Conservation (phyloP, 1,139 yeast genomes). For the Yamadazyma oceani region DNA sequence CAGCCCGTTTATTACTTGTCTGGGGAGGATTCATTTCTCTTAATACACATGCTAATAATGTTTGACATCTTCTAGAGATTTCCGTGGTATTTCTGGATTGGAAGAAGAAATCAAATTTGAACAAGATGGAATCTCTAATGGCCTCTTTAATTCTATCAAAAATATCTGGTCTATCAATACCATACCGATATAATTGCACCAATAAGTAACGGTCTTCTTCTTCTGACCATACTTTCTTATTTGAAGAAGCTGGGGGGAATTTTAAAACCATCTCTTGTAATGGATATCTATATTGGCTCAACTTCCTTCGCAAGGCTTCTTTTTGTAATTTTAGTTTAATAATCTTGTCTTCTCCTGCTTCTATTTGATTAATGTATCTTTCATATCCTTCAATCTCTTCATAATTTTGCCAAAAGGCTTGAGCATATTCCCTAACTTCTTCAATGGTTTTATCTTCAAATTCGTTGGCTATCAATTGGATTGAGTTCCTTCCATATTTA, state of each 20-base stretch:
- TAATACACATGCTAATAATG: constrained; percentile 62
- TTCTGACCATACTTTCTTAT: constrained; percentile 62
- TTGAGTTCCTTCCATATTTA: constrained; percentile 68
- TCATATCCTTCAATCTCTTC: constrained; percentile 73
- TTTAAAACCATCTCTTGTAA: constrained; percentile 62
- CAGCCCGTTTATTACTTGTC: constrained; percentile 16
- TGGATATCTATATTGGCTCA: constrained; percentile 61
- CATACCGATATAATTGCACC: constrained; percentile 63
- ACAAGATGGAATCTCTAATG: constrained; percentile 59
- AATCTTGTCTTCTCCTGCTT: constrained; percentile 73
- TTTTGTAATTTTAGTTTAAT: constrained; percentile 58
- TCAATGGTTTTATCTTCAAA: constrained; percentile 66
- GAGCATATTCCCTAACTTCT: constrained; percentile 65
- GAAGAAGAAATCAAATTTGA: constrained; percentile 70
- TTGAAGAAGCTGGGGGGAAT: constrained; percentile 58
- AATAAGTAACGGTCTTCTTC: constrained; percentile 74
- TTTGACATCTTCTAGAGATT: constrained; percentile 64
- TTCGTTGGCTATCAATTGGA: constrained; percentile 60
- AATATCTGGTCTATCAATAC: constrained; percentile 63
- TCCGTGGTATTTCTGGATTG: constrained; percentile 68
- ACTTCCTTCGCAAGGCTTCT: constrained; percentile 64
- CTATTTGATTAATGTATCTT: constrained; percentile 63
- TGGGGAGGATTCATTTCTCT: constrained; percentile 49
- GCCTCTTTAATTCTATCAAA: constrained; percentile 64
- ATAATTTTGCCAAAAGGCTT: constrained; percentile 65